phyloP scores from a whole-genome alignment of 805 yeast genomes.

The Starmera amethionina region DNA sequence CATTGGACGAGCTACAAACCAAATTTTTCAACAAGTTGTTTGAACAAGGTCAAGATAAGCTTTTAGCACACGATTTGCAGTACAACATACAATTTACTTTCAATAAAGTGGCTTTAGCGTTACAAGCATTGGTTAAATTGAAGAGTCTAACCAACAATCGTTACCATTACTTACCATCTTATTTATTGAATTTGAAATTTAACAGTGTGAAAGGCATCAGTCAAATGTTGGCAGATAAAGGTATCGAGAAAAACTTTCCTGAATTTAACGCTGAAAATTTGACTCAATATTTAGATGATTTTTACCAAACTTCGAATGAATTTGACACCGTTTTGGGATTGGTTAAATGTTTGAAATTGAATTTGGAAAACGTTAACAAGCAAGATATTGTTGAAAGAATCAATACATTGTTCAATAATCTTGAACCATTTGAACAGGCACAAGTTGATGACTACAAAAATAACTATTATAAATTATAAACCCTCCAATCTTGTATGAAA shows the following conservation, averaged over 20 bases:
- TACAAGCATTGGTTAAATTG: constrained; percentile 12
- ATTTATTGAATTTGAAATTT: constrained; percentile 12
- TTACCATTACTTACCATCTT: constrained; percentile 11
- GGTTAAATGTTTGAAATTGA: constrained; percentile 7
- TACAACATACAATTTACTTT: constrained; percentile 11
- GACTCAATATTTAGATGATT: constrained; percentile 1
- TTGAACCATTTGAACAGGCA: constrained; percentile 9
- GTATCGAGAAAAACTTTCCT: constrained; percentile 15
- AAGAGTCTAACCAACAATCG: constrained; percentile 11
- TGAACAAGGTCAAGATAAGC: constrained; percentile 35
- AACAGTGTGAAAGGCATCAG: constrained; percentile 13
- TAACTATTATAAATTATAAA: too few species aligned
- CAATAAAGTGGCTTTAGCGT: constrained; percentile 16
- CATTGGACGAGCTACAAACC: constrained; percentile 34
- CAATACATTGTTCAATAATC: constrained; percentile 2
- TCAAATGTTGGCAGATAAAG: constrained; percentile 15
- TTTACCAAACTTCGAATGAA: constrained; percentile 6
- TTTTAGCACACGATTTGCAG: constrained; percentile 10
- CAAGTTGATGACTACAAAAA: background rate
- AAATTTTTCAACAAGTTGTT: constrained; percentile 29
- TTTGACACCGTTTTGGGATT: constrained; percentile 9
- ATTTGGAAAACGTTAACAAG: constrained; percentile 10
- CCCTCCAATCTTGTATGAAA: too few species aligned
- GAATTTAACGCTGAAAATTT: constrained; percentile 7
- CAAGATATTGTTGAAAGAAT: constrained; percentile 7